Percentiles rank a stretch among this genome's conserved stretches.
Evolutionary conservation across 2,329 filamentous ascomycete species (phyloP).

Genomic region (Claviceps spartinae): DNA sequence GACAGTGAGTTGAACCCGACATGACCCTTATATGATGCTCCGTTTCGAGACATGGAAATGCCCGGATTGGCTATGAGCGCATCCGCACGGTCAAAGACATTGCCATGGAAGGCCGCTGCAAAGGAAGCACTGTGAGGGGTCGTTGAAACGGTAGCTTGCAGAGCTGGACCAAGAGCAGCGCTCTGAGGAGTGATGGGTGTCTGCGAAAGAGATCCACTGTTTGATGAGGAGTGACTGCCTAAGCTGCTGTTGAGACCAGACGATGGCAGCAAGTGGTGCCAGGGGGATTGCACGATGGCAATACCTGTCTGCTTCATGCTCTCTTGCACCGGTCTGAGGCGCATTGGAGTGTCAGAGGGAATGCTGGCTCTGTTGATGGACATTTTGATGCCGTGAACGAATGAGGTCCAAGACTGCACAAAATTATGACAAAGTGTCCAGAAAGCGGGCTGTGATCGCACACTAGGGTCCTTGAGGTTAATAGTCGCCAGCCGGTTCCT

Average conservation of each 20-base stretch:
- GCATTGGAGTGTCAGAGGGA: conserved; percentile 53
- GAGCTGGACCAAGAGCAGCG: conserved; percentile 76
- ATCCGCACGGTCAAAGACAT: conserved; percentile 48
- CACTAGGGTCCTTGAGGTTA: conserved; percentile 71
- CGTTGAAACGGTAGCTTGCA: conserved; percentile 75
- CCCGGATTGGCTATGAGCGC: conserved; percentile 44
- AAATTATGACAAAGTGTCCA: conserved; percentile 65
- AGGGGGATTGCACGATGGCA: conserved; percentile 50
- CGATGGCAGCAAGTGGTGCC: conserved; percentile 30
- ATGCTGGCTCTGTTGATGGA: conserved; percentile 38
- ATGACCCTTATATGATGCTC: conserved; percentile 29
- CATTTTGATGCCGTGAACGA: conserved; percentile 47
- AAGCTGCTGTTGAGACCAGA: conserved; percentile 8
- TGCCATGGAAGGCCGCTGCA: conserved; percentile 38
- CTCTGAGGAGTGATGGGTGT: conserved; percentile 76
- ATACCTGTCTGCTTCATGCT: conserved; percentile 68
- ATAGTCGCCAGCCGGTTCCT: conserved; percentile 62
- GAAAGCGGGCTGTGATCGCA: conserved; percentile 48
- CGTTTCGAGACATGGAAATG: conserved; percentile 41
- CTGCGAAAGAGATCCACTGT: conserved; percentile 17
- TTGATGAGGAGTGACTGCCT: conserved; percentile 11
- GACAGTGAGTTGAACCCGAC: conserved; percentile 25
- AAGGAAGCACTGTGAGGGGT: conserved; percentile 49
- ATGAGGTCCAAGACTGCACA: conserved; percentile 54
- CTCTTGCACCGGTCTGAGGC: conserved; percentile 69